Evolutionary conservation across 2,329 filamentous ascomycete genomes (phyloP), one percentile per base, ranked within the genome.

Genomic region (Paecilomyces sp.): DNA sequence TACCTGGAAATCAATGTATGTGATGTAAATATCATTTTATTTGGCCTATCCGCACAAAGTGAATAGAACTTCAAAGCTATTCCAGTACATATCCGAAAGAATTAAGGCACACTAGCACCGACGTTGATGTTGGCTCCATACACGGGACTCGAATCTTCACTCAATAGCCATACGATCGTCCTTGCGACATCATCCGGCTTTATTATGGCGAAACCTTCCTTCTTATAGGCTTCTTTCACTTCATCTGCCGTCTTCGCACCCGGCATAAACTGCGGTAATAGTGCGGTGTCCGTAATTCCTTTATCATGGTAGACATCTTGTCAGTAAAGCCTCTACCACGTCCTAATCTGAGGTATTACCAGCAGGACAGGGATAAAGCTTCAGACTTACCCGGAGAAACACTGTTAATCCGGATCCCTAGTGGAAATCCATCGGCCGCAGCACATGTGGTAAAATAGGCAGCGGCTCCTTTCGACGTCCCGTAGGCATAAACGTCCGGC

Each of bases 391-490:
- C 84, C 0, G 85, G 84, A 3, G 79, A 81, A 0, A 87, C 81
- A 52, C 75, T 79, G 62, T 87, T 88, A 5, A 86, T 83, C n/a
- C 84, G 70, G 24, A 87, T 82, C 52, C 61, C 61, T 2, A 61
- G 47, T 3, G 53, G 13, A 12, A 55, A 34, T 28, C 54, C 55
- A 56, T 64, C 63, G 30, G 52, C 53, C 47, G 63, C 63, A 30
- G 58, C 63, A 57, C 61, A 57, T 11, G 57, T 25, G 12, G 59
- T 63, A 25, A 64, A 64, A 57, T 63, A 56, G 3, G 63, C 56
- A 47, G 55, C 60, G 33, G 59, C 63, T 9, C 22, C 61, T 57
- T 64, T 64, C 18, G 63, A 64, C 11, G 59, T 58, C 12, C 59
- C 55, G 47, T 64, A 63, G n/a, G 61, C 63, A 59, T 55, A 64